phyloP scores from a whole-genome alignment of 1,284 basidiomycete species.

The Pisolithus thermaeus region DNA sequence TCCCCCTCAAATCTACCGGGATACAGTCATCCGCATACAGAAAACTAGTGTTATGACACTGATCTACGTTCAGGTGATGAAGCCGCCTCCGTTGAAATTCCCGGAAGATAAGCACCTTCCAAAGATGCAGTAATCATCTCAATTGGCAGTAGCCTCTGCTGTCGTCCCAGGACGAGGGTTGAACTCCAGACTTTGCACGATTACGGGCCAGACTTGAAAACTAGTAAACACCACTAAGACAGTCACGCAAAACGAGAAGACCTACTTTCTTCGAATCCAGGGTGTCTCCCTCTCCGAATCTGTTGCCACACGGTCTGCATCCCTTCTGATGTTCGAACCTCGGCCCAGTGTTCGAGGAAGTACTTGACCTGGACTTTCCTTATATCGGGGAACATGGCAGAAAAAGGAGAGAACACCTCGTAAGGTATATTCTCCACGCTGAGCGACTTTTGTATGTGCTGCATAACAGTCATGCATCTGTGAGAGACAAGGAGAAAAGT shows the following conservation, averaged over 20 bases:
- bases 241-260: neutral
- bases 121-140: neutral
- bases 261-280: slow-evolving; percentile 76
- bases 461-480: slow-evolving; percentile 3
- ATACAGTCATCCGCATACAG: no score
- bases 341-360: slow-evolving; percentile 77
- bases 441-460: slow-evolving; percentile 75
- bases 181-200: slow-evolving; percentile 61
- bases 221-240: slow-evolving; percentile 1
- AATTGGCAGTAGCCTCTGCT: slow-evolving; percentile 8
- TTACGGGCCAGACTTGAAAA: slow-evolving; percentile 59
- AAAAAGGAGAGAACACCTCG: slow-evolving; percentile 84
- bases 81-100: no score
- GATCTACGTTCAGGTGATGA: no score
- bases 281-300: slow-evolving; percentile 73
- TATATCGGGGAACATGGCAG: slow-evolving; percentile 77
- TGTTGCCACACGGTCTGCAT: slow-evolving; percentile 84
- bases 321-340: slow-evolving; percentile 72
- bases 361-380: slow-evolving; percentile 76
- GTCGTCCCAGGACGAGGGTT: slow-evolving; percentile 30
- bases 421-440: slow-evolving; percentile 78
- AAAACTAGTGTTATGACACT: no score
- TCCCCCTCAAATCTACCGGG: no score
- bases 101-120: no score
- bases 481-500: neutral